Evolutionary conservation across 495 filamentous ascomycete species (phyloP).

Genomic region (Trichoderma virens): DNA sequence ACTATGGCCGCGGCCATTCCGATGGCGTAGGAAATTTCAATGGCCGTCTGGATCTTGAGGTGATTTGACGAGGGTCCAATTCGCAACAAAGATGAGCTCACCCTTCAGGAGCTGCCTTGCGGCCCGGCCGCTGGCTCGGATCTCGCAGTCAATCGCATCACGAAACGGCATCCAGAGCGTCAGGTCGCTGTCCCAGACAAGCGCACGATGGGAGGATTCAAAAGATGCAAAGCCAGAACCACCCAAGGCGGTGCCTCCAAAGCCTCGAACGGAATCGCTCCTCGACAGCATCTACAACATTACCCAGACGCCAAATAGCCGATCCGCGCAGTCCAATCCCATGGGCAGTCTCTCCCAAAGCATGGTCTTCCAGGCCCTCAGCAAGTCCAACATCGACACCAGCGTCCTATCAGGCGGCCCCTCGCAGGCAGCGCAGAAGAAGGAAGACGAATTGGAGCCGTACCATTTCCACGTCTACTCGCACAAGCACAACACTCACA

Average conservation of each 20-base stretch:
- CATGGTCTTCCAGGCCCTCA: constrained; percentile 10
- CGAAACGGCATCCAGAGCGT: background rate
- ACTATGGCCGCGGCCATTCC: background rate
- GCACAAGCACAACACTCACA: constrained; percentile 86
- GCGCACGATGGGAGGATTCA: constrained; percentile 4
- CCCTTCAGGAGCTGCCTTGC: constrained; percentile 5
- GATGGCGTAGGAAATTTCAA: constrained; percentile 4
- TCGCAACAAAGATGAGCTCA: constrained; percentile 6
- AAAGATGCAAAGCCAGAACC: background rate
- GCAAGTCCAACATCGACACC: constrained; percentile 9
- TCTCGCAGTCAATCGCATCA: background rate
- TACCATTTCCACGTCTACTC: constrained; percentile 83
- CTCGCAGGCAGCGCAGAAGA: constrained; percentile 15
- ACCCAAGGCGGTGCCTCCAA: background rate
- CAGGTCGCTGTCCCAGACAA: background rate
- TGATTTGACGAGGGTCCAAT: background rate
- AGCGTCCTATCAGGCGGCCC: constrained; percentile 6
- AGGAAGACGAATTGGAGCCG: constrained; percentile 33
- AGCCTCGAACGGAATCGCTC: background rate
- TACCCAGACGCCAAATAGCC: background rate
- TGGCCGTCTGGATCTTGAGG: background rate
- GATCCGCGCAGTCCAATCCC: background rate
- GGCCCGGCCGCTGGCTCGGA: constrained; percentile 8
- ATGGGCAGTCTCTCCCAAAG: constrained; percentile 9
- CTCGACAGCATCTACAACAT: constrained; percentile 8